Base-by-base conservation (phyloP, 352 stramenopile species). In the Plasmopara viticola region DNA sequence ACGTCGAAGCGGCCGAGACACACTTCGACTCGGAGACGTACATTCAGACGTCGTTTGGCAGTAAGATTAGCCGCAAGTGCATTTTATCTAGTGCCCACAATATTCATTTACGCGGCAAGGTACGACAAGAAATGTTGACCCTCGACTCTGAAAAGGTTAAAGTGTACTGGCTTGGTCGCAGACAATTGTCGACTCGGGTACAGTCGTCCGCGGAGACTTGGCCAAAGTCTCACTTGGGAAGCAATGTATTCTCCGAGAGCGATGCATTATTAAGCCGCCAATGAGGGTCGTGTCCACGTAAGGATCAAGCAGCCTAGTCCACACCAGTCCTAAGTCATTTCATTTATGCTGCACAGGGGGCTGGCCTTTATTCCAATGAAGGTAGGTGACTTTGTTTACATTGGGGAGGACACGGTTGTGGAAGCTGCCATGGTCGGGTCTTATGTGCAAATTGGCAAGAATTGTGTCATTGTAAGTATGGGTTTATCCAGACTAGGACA, bases 351-450 rank as follows among this genome's bases (percentile, higher is more conserved):
- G 39, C 37, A 6, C 37, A 90, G 81, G 8, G 76, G 80, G 1
- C 38, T 94, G 37, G 74, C 77, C 33, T 94, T 91, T 58, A 92
- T 94, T 41, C 80, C 82, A 10, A 80, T 91, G 48, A 90, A 87
- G 57, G 62, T 94, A 29, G 82, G 84, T 7, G 77, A 94, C 63
- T 70, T 88, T 51, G 79, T 90, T 30, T 91, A 87, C 59, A 85
- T 89, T 52, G 77, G 78, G 29, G 70, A 86, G 49, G 64, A 77
- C 38, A 74, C 73, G 12, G 72, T 95, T 25, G 75, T 95, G 17
- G 83, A 95, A 56, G 85, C 78, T 30, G 81, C 83, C 14, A 84
- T 83, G 69, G 88, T 95, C 57, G 85, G 85, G 18, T 90, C 77
- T 28, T 83, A 74, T 53, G 82, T 91, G 34, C 74, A 88, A 57